These are phyloP conservation scores for Acanthamoeba lenticulata DNA, from an alignment of 208 protist species.

Conservation along the genomic window DNA sequence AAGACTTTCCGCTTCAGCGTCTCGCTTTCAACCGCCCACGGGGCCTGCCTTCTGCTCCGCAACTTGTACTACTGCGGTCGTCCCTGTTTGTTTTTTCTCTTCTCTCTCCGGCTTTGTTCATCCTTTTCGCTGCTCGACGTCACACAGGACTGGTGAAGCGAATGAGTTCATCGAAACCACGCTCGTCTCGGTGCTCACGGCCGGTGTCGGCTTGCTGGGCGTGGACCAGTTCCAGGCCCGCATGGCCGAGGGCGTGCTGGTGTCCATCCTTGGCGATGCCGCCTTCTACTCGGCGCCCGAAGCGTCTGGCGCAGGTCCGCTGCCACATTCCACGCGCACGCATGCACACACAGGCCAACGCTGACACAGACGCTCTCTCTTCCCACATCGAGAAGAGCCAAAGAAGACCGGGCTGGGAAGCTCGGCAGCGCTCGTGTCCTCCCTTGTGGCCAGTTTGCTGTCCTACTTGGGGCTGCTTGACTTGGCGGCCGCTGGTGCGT, in stretches of 20 bases:
- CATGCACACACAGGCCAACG: too few relatives aligned
- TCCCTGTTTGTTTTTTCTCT: not conserved
- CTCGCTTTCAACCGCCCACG: not conserved
- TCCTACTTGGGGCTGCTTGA: slow-evolving; percentile 62
- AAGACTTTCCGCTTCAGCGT: not conserved
- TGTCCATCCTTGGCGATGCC: slow-evolving; percentile 76
- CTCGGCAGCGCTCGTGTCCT: slow-evolving; percentile 94
- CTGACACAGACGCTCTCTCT: too few relatives aligned
- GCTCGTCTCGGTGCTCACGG: not conserved
- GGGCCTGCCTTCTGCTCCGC: slow-evolving; percentile 1
- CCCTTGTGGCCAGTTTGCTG: slow-evolving; percentile 91
- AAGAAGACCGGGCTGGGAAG: slow-evolving; percentile 95
- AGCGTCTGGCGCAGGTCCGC: not conserved
- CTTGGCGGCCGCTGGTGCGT: slow-evolving; percentile 2
- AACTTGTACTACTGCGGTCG: not conserved
- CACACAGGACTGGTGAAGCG: not conserved
- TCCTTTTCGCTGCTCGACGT: not conserved
- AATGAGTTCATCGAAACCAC: slow-evolving; percentile 44
- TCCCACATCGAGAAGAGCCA: too few relatives aligned
- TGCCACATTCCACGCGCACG: too few relatives aligned
- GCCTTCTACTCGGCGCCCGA: slow-evolving; percentile 73
- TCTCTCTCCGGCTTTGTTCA: not conserved
- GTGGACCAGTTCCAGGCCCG: not conserved
- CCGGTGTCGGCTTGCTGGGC: not conserved
- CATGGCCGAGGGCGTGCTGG: not conserved